Evolutionary conservation across 192 early-diverging fungal genomes (phyloP).

Genomic region (Coemansia brasiliensis): DNA sequence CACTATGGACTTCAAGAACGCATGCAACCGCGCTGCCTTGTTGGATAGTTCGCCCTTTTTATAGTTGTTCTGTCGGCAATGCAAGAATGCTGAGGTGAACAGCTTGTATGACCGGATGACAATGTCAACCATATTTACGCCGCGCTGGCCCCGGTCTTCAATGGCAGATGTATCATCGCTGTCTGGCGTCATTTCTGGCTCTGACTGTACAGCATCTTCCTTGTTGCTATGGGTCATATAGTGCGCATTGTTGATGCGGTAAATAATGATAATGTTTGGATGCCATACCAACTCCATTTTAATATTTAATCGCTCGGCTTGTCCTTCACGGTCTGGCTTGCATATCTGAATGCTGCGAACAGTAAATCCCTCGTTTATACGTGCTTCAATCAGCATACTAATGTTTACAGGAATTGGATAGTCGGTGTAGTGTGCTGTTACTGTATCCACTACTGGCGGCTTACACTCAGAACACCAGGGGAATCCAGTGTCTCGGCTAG

Average conservation of each 20-base stretch:
- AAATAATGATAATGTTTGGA: conserved; percentile 74
- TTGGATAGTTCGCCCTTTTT: conserved; percentile 27
- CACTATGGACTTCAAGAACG: conserved; percentile 36
- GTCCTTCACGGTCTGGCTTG: conserved; percentile 40
- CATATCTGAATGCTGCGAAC: conserved; percentile 59
- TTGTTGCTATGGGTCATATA: conserved; percentile 13
- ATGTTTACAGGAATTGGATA: conserved; percentile 64
- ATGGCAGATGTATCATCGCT: background rate
- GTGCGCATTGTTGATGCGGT: conserved; percentile 60
- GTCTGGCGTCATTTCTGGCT: background rate
- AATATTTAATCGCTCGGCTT: conserved; percentile 58
- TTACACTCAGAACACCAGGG: conserved; percentile 67
- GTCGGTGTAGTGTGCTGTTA: conserved; percentile 62
- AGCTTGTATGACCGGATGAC: conserved; percentile 47
- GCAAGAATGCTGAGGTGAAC: conserved; percentile 47
- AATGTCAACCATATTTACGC: conserved; percentile 51
- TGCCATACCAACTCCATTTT: conserved; percentile 71
- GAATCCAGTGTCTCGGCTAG: conserved; percentile 54
- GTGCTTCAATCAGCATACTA: conserved; percentile 60
- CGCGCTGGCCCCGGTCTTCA: conserved; percentile 45
- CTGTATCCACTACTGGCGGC: conserved; percentile 64
- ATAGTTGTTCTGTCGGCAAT: conserved; percentile 10
- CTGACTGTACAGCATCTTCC: background rate
- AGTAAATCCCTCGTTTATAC: conserved; percentile 71
- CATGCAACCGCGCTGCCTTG: conserved; percentile 40